These are phyloP conservation scores for Pseudogymnoascus sp. DNA, from an alignment of 2,329 filamentous ascomycete genomes.

Conservation along the genomic window DNA sequence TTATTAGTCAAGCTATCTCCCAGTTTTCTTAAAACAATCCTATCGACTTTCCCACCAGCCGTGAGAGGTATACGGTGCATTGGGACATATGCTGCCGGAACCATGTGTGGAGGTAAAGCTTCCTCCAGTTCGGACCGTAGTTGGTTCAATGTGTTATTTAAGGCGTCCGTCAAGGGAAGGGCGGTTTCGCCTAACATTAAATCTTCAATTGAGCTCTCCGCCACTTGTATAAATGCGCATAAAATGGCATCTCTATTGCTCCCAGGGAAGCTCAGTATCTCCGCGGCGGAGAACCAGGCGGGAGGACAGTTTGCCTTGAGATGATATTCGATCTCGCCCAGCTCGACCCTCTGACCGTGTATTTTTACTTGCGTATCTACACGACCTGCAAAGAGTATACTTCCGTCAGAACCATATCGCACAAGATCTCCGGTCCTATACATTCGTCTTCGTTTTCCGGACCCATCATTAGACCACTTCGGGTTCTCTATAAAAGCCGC, in stretches of 20 bases:
- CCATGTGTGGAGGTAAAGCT: conserved; percentile 14
- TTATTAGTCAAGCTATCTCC: not conserved
- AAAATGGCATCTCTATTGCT: not conserved
- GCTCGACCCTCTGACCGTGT: conserved; percentile 19
- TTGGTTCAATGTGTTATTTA: not conserved
- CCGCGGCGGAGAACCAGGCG: not conserved
- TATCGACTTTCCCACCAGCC: conserved; percentile 16
- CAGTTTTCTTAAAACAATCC: not conserved
- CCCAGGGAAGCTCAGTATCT: not conserved
- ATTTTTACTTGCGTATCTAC: conserved; percentile 56
- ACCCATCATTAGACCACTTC: conserved; percentile 9
- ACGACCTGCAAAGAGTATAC: conserved; percentile 49
- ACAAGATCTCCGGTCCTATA: conserved; percentile 57
- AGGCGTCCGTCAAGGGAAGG: not conserved
- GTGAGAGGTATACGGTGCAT: conserved; percentile 14
- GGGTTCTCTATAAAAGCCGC: conserved; percentile 42
- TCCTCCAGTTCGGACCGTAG: not conserved
- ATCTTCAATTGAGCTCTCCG: not conserved
- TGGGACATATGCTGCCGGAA: conserved; percentile 14
- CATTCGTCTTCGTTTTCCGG: conserved; percentile 26
- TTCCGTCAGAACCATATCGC: conserved; percentile 41
- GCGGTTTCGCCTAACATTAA: not conserved
- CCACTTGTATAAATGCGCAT: not conserved
- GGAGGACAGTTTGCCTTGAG: not conserved
- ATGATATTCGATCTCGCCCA: conserved; percentile 18